A percentile compares a stretch with the other conserved stretches of the same genome.
Conservation (phyloP, 805 yeast genomes). For the Phaffomyces opuntiae region DNA sequence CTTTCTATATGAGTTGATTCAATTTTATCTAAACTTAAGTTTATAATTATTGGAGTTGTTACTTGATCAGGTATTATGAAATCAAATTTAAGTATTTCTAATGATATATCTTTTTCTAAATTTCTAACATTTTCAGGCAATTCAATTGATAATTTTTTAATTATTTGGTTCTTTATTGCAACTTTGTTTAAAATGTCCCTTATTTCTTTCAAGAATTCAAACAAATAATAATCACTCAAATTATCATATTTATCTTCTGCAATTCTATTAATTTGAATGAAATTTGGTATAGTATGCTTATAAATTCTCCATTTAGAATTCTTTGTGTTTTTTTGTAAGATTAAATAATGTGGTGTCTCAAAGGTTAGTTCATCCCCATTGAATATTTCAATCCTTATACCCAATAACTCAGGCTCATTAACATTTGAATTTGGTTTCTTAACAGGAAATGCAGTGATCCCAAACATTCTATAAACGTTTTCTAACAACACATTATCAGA, state of each 20-base stretch:
- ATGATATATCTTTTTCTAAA: slow-evolving; percentile 17
- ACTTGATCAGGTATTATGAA: slow-evolving; percentile 9
- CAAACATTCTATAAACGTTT: slow-evolving; percentile 31
- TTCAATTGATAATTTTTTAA: slow-evolving; percentile 8
- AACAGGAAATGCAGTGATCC: slow-evolving; percentile 33
- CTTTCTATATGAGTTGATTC: slow-evolving; percentile 13
- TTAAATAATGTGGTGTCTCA: slow-evolving; percentile 30
- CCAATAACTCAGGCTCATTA: slow-evolving; percentile 21
- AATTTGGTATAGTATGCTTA: slow-evolving; percentile 31
- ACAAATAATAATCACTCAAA: slow-evolving; percentile 10
- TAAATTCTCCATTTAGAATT: slow-evolving; percentile 26
- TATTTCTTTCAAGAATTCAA: slow-evolving; percentile 9
- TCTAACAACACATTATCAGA: slow-evolving; percentile 23
- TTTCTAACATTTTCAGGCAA: slow-evolving; percentile 6
- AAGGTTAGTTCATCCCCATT: slow-evolving; percentile 22
- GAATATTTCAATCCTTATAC: slow-evolving; percentile 34
- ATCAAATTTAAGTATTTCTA: slow-evolving; percentile 14
- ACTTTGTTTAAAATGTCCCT: slow-evolving; percentile 13
- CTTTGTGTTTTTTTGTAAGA: slow-evolving; percentile 25
- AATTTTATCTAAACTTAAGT: slow-evolving; percentile 10
- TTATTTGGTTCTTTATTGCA: slow-evolving; percentile 16
- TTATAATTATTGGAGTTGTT: slow-evolving; percentile 8
- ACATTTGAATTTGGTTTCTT: slow-evolving; percentile 27
- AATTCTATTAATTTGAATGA: slow-evolving; percentile 12
- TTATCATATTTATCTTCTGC: slow-evolving; percentile 13